phyloP scores from a whole-genome alignment of 495 filamentous ascomycete genomes.

The Aspergillus asperescens region DNA sequence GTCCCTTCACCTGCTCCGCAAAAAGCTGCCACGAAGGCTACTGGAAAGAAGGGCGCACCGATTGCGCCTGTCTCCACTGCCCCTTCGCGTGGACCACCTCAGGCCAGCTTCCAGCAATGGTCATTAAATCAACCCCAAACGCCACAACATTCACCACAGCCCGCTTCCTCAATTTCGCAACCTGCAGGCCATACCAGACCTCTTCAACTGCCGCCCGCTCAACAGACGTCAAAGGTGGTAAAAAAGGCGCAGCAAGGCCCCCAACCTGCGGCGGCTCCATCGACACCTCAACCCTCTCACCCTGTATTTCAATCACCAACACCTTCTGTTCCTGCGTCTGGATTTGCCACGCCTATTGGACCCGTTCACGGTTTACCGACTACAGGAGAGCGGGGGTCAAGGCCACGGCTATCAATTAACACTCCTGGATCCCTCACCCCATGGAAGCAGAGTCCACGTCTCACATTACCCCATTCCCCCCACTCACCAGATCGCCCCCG shows the following conservation, averaged over 20 bases:
- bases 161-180: constrained; percentile 3
- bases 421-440: constrained; percentile 45
- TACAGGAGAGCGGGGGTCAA: constrained; percentile 24
- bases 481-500: constrained; percentile 44
- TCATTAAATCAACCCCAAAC: constrained; percentile 36
- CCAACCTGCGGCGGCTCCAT: constrained; percentile 22
- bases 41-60: constrained; percentile 18
- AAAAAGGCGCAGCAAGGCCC: constrained; percentile 13
- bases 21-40: constrained; percentile 10
- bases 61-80: constrained; percentile 10
- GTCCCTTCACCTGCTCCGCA: constrained; percentile 13
- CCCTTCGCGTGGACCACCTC: constrained; percentile 23
- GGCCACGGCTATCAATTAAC: constrained; percentile 38
- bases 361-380: constrained; percentile 23
- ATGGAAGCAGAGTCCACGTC: constrained; percentile 42
- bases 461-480: constrained; percentile 38
- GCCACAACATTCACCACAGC: constrained; percentile 30
- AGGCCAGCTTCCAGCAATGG: constrained; percentile 42
- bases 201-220: constrained; percentile 14
- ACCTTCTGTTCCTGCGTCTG: constrained; percentile 18
- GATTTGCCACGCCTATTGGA: constrained; percentile 30
- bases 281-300: constrained; percentile 27
- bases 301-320: constrained; percentile 24
- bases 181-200: constrained; percentile 12
- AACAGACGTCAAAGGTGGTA: constrained; percentile 11